Evolutionary conservation across 495 filamentous ascomycete species (phyloP).

Genomic region (Bacidia rubella): DNA sequence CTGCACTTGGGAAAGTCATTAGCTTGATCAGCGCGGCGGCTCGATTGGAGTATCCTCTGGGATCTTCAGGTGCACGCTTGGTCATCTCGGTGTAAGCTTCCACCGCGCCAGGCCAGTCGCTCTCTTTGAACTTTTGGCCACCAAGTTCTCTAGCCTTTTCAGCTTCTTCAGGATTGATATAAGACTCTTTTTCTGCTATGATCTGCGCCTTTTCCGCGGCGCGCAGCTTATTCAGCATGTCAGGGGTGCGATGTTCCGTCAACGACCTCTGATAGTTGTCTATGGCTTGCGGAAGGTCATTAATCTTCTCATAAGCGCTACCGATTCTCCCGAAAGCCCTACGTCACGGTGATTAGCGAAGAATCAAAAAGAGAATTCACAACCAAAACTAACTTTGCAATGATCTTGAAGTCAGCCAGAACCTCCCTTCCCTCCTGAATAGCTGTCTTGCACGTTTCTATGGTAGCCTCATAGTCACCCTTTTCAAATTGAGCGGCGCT

Average conservation of each 20-base stretch:
- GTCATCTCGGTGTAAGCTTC: slow-evolving; percentile 95
- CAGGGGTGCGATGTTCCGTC: slow-evolving; percentile 92
- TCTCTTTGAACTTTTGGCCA: slow-evolving; percentile 90
- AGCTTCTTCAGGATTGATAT: slow-evolving; percentile 81
- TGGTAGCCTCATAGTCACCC: slow-evolving; percentile 75
- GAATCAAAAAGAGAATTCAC: not conserved
- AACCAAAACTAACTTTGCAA: slow-evolving; percentile 66
- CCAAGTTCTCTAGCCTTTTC: slow-evolving; percentile 92
- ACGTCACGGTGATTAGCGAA: slow-evolving; percentile 12
- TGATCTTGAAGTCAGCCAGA: slow-evolving; percentile 88
- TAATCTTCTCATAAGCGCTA: slow-evolving; percentile 75
- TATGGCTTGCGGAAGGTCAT: slow-evolving; percentile 68
- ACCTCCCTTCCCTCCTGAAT: slow-evolving; percentile 76
- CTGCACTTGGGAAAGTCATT: slow-evolving; percentile 83
- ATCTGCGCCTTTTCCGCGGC: slow-evolving; percentile 83
- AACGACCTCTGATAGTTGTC: slow-evolving; percentile 85
- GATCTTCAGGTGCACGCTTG: slow-evolving; percentile 86
- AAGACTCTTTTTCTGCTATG: slow-evolving; percentile 60
- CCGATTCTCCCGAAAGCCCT: slow-evolving; percentile 83
- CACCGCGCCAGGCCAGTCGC: slow-evolving; percentile 91
- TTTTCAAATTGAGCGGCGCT: slow-evolving; percentile 93
- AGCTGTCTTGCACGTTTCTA: slow-evolving; percentile 76
- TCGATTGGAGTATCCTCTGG: slow-evolving; percentile 92
- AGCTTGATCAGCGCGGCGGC: slow-evolving; percentile 94
- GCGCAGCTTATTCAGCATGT: slow-evolving; percentile 83